Evolutionary conservation across 2,329 filamentous ascomycete species (phyloP), one percentile per base, ranked within the genome.

Genomic region (Ilyonectria sp.): DNA sequence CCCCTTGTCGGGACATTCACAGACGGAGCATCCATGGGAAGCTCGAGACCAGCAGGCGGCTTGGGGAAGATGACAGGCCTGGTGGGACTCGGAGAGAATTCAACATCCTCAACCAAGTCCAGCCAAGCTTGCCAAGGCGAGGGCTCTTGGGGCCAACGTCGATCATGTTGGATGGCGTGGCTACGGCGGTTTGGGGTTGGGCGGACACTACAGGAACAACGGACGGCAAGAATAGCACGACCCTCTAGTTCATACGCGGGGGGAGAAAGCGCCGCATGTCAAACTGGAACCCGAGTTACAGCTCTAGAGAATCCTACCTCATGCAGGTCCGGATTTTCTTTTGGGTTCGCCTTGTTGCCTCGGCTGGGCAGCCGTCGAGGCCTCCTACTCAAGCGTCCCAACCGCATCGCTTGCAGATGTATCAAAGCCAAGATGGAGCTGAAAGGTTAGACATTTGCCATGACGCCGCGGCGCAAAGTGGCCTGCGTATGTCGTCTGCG

Each of bases 371-470:
- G 31, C 19, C 21, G 10, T 47, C 44, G 43, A 46, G 43, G 3
- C n/a, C n/a, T 46, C 43, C 1, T 46, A n/a, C 19, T 46, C 8
- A 6, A 8, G 17, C n/a, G 8, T 47, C 8, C 21, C 13, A 15
- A 17, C 5, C 6, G 4, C 46, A 21, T 26, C 26, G 23, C 23
- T 23, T 50, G 3, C 9, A n/a, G 3, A 6, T n/a, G 47, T 29
- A 53, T 53, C 50, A 37, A 52, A 35, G 2, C 50, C 50, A 53
- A 15, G n/a, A 53, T 35, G 31, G 50, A 53, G 17, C n/a, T 19
- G n/a, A 10, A n/a, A 35, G 37, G n/a, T 37, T 33, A n/a, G 17
- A 33, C 29, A 11, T 52, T 52, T 52, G 49, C 49, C 46, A 26
- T 49, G 46, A 29, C 11, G 11, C 46, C 15, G 21, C 43, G 19